Evolutionary conservation across 257 asterid species (phyloP), one percentile per base, ranked within the genome.

Genomic region (Cruciata laevipes): DNA sequence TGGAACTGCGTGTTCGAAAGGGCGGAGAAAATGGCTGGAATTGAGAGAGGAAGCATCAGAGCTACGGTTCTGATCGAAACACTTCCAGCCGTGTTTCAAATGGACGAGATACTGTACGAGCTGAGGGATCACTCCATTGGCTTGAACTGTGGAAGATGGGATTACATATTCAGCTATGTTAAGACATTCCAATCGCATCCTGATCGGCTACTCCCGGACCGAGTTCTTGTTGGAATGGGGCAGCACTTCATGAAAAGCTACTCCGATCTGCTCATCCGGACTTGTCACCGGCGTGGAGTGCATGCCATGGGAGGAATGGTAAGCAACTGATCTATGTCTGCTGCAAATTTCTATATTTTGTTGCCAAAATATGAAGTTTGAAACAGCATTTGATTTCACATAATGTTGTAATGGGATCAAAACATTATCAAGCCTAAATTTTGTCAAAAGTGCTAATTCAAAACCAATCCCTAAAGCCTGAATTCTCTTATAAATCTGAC

Each of bases 261-360:
- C 88, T 93, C 97, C 0, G 92, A 90, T 72, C 73, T 85, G 21
- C 96, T 94, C 67, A 90, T 94, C 61, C 61, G 87, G 61, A 90
- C 99, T 0, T 94, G 99, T 63, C 99, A 90, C 62, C 69, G 86
- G 31, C 97, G 95, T 0, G 96, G 95, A 0, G 99, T 88, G 7
- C 99, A 90, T 9, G 99, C 96, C 65, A 90, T 94, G 97, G 99
- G 99, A 38, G 99, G 99, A 16, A 94, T 94, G 99, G 96, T 85
- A 77, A 10, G 72, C 67, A 16, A 53, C 27, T 62, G 4, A 16
- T 62, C 51, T 33, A 0, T 0, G 20, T 32, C 35, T 31, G 65
- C 8, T 6, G 12, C 1, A 37, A 37, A 6, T 37, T 6, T 37
- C 12, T 12, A 37, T 0, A 9, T 10, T 10, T 38, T 16, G 12